Base-by-base conservation (phyloP, 805 yeast genomes). In the Candida nemodendra region DNA sequence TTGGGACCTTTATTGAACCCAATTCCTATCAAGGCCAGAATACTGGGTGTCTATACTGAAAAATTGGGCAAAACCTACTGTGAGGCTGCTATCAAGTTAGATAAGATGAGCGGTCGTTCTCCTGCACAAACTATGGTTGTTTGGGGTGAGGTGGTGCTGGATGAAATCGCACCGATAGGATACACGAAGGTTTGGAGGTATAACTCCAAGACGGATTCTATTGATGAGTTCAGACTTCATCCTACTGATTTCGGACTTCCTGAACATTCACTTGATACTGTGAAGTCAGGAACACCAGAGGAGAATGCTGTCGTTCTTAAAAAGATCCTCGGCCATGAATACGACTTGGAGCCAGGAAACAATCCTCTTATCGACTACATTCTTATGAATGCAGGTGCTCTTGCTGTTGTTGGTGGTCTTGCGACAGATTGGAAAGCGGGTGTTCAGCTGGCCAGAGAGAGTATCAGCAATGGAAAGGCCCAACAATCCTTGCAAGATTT, bases 1-100 rank as follows among this genome's bases (percentile, higher is more conserved):
- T 65, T 93, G 42, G 99, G 99, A 0, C 99, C 99, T 1, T 65
- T 93, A 43, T 68, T 93, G 46, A 95, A 93, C 66, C 99, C 99
- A 3, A 86, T 87, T 7, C 89, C 89, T 2, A 61, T 78, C 28
- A 73, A 74, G 44, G 84, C 93, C 4, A 73, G 98, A 47, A 80
- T 93, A 12, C 69, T 93, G 30, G 99, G 99, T 30, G 99, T 93
- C 2, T 88, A 85, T 62, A 71, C 88, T 14, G 84, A 84, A 48
- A 66, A 66, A 6, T 63, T 93, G 45, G 99, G 98, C 4, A 78
- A 72, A 43, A 81, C 84, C 9, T 93, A 84, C 54, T 96, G 97
- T 4, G 74, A 79, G 50, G 88, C 96, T 1, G 86, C 89, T 1
- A 68, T 79, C 7, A 64, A 71, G 38, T 67, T 93, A 42, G 85